Conservation (phyloP, 2,329 filamentous ascomycete species). For the Arthrobotrys megalospora region DNA sequence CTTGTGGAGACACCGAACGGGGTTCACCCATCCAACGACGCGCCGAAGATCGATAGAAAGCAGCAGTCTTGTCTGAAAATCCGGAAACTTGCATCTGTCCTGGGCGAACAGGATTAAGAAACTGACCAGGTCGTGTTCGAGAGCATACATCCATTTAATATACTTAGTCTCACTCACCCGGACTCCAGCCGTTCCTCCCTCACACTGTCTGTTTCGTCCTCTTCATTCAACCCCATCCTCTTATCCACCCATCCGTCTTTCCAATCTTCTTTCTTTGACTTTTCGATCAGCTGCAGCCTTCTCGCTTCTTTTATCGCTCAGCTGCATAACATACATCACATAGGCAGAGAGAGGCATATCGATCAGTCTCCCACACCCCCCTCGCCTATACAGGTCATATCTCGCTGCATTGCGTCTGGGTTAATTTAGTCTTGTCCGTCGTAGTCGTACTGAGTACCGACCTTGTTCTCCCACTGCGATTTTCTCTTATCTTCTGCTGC, state of each 20-base stretch:
- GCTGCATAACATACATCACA: constrained; percentile 42
- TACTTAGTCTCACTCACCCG: background rate
- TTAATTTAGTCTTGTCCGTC: constrained; percentile 24
- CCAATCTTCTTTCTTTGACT: constrained; percentile 7
- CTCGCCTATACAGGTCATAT: constrained; percentile 20
- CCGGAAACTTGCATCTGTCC: constrained; percentile 28
- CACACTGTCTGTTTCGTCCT: constrained; percentile 26
- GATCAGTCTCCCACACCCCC: constrained; percentile 25
- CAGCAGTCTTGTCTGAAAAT: constrained; percentile 11
- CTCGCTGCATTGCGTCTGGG: constrained; percentile 22
- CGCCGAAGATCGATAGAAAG: constrained; percentile 29
- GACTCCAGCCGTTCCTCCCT: constrained; percentile 15
- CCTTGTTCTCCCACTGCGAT: constrained; percentile 21
- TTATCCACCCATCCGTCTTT: background rate
- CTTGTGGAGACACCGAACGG: constrained; percentile 32
- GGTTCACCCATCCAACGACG: constrained; percentile 34
- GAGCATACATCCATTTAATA: constrained; percentile 1
- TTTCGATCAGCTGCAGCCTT: constrained; percentile 54
- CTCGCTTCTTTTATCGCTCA: constrained; percentile 57
- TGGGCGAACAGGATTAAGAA: constrained; percentile 17
- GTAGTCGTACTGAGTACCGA: constrained; percentile 51
- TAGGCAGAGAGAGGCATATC: constrained; percentile 23
- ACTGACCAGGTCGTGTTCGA: constrained; percentile 26
- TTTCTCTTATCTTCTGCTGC: constrained; percentile 43
- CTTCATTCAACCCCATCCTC: constrained; percentile 2